Base-by-base conservation (phyloP, 1,284 basidiomycete genomes). In the Sparassis latifolia region DNA sequence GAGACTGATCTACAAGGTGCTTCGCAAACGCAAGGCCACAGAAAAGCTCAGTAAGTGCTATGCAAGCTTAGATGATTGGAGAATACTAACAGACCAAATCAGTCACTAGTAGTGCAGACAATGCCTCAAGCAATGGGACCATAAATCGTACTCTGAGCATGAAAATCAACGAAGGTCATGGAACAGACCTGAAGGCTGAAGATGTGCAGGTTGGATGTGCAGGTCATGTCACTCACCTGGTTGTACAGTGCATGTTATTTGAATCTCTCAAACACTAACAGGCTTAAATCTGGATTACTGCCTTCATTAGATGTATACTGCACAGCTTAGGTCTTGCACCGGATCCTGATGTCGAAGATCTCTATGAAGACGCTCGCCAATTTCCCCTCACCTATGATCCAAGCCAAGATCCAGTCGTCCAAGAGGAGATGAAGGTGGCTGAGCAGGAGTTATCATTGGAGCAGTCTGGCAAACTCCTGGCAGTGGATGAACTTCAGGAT, bases 121-220 rank as follows among this genome's bases (percentile, higher is more conserved):
- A 57, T 44, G 50, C 55, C 2, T 53, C 49, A 2, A 52, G 48
- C 44, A 58, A 58, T 30, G 51, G 57, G 2, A 27, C 53, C 2
- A 52, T 57, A 10, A 55, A 50, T 32, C 42, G 20, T 2, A 48
- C 42, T 4, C 12, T 54, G 12, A 42, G 47, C 30, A n/a, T 1
- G 5, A 2, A 10, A 9, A 27, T 47, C 31, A 10, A 45, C 2
- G 32, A 29, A 37, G 12, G 35, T 37, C 35, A 6, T 37, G 35
- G 12, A 12, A 6, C 12, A 6, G 12, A 12, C 35, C 44, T 58
- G 30, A 45, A 50, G n/a, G 38, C 56, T 2, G n/a, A 40, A 20
- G 55, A 57, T 33, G 45, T 59, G 31, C 52, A 54, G 30, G 52
- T 59, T 27, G 57, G 54, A 2, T 57, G 57, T 35, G 49, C 44